These are phyloP conservation scores for Hansenula lynferdii DNA, from an alignment of 1,139 yeast genomes.

Conservation along the genomic window DNA sequence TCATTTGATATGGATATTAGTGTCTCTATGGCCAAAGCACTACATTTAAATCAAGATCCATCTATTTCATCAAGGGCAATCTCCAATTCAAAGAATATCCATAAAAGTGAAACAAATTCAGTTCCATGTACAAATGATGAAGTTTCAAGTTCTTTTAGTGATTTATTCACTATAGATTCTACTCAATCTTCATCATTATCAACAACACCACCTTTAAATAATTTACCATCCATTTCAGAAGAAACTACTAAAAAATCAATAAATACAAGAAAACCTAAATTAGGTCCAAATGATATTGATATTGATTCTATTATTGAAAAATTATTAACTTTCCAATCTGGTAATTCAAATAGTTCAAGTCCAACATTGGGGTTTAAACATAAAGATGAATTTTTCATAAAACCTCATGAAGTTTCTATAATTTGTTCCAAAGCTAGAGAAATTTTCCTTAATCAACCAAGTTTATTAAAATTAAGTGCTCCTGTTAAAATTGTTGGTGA, in stretches of 20 bases:
- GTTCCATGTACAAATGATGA: too few relatives aligned
- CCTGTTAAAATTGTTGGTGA: constrained; percentile 89
- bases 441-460: constrained; percentile 72
- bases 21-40: constrained; percentile 19
- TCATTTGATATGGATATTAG: constrained; percentile 19
- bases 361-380: constrained; percentile 15
- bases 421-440: constrained; percentile 66
- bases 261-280: constrained; percentile 5
- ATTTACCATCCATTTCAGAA: constrained; percentile 20
- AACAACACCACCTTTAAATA: constrained; percentile 16
- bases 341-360: constrained; percentile 37
- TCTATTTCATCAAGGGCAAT: background rate
- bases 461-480: constrained; percentile 68
- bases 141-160: constrained; percentile 22
- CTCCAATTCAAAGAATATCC: background rate
- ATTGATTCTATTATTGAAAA: constrained; percentile 53
- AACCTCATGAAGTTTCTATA: constrained; percentile 52
- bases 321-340: constrained; percentile 41
- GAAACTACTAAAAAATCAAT: constrained; percentile 12
- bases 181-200: constrained; percentile 20
- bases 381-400: constrained; percentile 22
- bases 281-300: constrained; percentile 32
- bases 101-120: background rate
- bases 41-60: too few relatives aligned
- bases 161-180: constrained; percentile 20